Evolutionary conservation across 768 basidiomycete genomes (phyloP), one percentile per base, ranked within the genome.

Genomic region (Lactarius sanguifluus): DNA sequence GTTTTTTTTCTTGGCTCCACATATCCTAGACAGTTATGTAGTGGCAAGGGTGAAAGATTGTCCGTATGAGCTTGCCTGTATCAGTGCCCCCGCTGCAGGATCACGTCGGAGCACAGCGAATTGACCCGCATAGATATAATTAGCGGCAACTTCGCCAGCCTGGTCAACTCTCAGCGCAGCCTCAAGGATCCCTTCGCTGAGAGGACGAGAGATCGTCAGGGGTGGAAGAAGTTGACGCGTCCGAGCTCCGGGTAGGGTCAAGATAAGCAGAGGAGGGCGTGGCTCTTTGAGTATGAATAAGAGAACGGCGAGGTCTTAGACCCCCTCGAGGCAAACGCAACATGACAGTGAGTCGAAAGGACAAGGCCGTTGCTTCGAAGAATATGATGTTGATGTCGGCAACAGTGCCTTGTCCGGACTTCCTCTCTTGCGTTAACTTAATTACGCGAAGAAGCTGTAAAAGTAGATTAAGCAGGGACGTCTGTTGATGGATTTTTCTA

Each of bases 1-100:
- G 96, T 75, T 92, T 93, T 79, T 90, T 91, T 77, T 98, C 96
- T 75, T 94, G 94, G 40, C 93, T 86, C 94, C 95, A 98, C 96
- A 98, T 98, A 66, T 92, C 90, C 95, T 98, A 50, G 16, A 58
- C 40, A 52, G 41, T 36, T 50, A 15, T 38, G 36, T 45, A 41
- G 34, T 52, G 62, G n/a, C 64, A 47, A 56, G 20, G 67, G 64
- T 38, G 28, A 56, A 62, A 64, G 59, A 58, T 15, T 59, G 12
- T 59, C n/a, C 58, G 54, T 45, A 28, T 38, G 32, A 45, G 77
- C 85, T 67, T 69, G 88, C 95, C 78, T 93, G 90, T 69, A 97
- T 89, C 59, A 97, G 75, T 59, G 85, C 78, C 30, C 85, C 83
- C 57, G 85, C 76, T 54, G 75, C 74, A 23, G 77, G 78, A 72